Evolutionary conservation across 164 flowering plant species (phyloP).

Genomic region (Magnolia changhungtana): DNA sequence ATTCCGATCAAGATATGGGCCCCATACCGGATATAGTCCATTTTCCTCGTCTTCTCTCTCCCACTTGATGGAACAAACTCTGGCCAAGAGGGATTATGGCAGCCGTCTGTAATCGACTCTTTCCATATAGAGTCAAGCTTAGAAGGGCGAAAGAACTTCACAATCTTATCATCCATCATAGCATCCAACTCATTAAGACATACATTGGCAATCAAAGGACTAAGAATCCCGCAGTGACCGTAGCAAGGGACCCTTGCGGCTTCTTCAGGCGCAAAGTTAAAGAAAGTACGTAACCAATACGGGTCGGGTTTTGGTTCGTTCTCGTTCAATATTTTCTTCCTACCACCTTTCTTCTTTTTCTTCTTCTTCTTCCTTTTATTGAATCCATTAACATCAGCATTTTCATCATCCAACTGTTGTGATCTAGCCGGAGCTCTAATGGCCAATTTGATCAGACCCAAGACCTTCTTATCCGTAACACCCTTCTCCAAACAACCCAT

Average conservation of each 20-base stretch:
- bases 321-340: conserved; percentile 58
- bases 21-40: conserved; percentile 88
- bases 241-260: conserved; percentile 76
- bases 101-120: conserved; percentile 56
- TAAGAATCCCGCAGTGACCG: conserved; percentile 83
- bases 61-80: conserved; percentile 96
- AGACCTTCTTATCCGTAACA: conserved; percentile 67
- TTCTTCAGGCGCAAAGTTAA: conserved; percentile 77
- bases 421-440: conserved; percentile 22
- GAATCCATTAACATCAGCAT: conserved; percentile 16
- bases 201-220: conserved; percentile 85
- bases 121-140: conserved; percentile 84
- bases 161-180: conserved; percentile 72
- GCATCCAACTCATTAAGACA: conserved; percentile 77
- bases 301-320: conserved; percentile 97
- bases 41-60: conserved; percentile 72
- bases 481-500: conserved; percentile 61
- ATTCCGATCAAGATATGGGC: conserved; percentile 91
- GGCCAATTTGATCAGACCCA: conserved; percentile 61
- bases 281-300: conserved; percentile 90
- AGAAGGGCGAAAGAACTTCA: conserved; percentile 64
- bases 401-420: background rate
- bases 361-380: conserved; percentile 31
- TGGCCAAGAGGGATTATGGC: conserved; percentile 94
- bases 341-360: conserved; percentile 46